phyloP scores from a whole-genome alignment of 179 eudicot genomes.

The Monotropa hypopitys region DNA sequence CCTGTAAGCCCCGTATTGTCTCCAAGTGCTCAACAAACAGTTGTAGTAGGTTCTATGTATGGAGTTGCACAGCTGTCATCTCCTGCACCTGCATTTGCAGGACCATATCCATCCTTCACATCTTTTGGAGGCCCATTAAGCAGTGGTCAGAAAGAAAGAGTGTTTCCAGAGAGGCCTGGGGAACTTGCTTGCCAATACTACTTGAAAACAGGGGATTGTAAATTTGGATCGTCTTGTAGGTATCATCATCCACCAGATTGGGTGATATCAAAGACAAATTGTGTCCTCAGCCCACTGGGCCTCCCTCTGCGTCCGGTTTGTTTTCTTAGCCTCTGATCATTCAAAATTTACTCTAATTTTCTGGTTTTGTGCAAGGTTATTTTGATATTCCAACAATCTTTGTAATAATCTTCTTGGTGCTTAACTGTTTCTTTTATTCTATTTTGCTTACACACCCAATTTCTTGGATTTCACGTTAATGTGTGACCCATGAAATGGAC shows the following conservation, averaged over 20 bases:
- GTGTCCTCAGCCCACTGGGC: constrained; percentile 57
- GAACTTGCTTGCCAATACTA: constrained; percentile 80
- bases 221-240: constrained; percentile 74
- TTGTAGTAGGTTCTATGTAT: constrained; percentile 49
- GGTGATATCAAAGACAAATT: constrained; percentile 32
- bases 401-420: neutral
- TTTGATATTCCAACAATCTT: neutral
- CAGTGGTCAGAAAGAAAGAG: constrained; percentile 26
- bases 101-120: constrained; percentile 40
- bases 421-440: neutral
- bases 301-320: constrained; percentile 92
- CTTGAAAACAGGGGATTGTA: constrained; percentile 83
- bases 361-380: neutral
- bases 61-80: constrained; percentile 51
- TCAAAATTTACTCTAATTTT: neutral
- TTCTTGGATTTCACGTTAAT: neutral
- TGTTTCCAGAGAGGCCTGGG: constrained; percentile 75
- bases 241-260: constrained; percentile 82
- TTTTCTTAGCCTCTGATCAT: neutral
- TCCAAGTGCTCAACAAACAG: constrained; percentile 59
- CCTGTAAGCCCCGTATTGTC: constrained; percentile 65
- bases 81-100: constrained; percentile 44
- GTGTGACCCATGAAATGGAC: neutral
- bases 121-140: constrained; percentile 37
- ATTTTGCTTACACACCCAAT: neutral